Base-by-base conservation (phyloP, 306 rosid genomes). In the Benincasa hispida region DNA sequence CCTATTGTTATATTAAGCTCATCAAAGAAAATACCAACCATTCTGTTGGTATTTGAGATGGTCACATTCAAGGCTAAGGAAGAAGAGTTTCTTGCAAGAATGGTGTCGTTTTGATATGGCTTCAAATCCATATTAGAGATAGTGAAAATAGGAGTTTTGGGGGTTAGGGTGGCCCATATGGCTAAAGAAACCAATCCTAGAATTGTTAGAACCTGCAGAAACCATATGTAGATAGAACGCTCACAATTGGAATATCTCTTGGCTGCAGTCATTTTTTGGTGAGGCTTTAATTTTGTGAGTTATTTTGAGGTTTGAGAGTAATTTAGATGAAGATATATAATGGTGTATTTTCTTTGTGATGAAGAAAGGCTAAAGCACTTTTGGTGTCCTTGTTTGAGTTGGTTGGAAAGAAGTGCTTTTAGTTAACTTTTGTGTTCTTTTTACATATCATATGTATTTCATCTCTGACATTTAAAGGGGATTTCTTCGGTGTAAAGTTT, bases 291-390 rank as follows among this genome's bases (percentile, higher is more conserved):
- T 28, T 37, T 41, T 67, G 1, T 62, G 42, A 2, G 30, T 48
- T 15, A 3, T 14, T 11, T 24, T 58, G 35, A 45, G 14, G 34
- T 21, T 67, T 37, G 74, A 62, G 42, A 62, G 9, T 24, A 14
- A 61, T 6, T 7, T 24, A 1, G 10, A 15, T 8, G 18, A 5
- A 27, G 42, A 67, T 68, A 45, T 69, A 42, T n/a, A 55, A 45
- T 1, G 22, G 19, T 42, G 22, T 2, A 8, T 2, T 69, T 69
- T 69, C 75, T 69, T 69, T 45, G 30, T 24, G 56, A 42, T 13
- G 75, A 69, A 69, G 75, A 69, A 69, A 69, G 75, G 12, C n/a
- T 68, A 68, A 45, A 42, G 75, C 37, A 42, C 41, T 41, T 69
- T 69, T 45, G 34, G 54, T 37, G 72, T 65, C 17, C 1, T 35